Conservation (phyloP, 2,329 filamentous ascomycete genomes). For the Fusarium keratoplasticum region DNA sequence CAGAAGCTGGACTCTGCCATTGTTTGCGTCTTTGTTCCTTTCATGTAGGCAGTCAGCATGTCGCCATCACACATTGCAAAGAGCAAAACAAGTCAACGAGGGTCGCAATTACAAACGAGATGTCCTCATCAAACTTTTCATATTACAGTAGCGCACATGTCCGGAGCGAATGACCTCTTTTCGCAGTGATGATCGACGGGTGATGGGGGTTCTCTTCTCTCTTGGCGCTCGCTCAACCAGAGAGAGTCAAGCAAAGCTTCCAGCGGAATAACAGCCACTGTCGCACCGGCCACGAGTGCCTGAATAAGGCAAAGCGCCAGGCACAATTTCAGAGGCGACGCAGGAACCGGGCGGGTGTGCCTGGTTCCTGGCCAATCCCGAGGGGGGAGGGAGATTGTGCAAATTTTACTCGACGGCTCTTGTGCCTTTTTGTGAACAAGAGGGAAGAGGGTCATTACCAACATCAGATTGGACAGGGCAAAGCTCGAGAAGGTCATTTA, state of each 20-base stretch:
- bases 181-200: constrained; percentile 10
- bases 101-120: constrained; percentile 16
- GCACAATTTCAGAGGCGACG: constrained; percentile 35
- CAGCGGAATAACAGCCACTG: not conserved
- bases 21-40: not conserved
- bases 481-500: constrained; percentile 2
- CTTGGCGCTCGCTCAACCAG: constrained; percentile 7
- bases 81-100: not conserved
- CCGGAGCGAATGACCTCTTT: constrained; percentile 7
- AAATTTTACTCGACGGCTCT: constrained; percentile 43
- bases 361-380: constrained; percentile 29
- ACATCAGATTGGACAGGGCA: constrained; percentile 22
- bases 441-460: constrained; percentile 14
- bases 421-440: constrained; percentile 22
- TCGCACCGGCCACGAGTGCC: not conserved
- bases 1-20: not conserved
- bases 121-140: constrained; percentile 32
- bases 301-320: constrained; percentile 36
- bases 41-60: not conserved
- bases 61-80: not conserved
- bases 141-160: constrained; percentile 26
- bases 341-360: constrained; percentile 41
- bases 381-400: constrained; percentile 42
- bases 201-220: constrained; percentile 9
- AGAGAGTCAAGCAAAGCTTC: not conserved